phyloP scores from a whole-genome alignment of 305 asterid genomes.

The Fraxinus baroniana region DNA sequence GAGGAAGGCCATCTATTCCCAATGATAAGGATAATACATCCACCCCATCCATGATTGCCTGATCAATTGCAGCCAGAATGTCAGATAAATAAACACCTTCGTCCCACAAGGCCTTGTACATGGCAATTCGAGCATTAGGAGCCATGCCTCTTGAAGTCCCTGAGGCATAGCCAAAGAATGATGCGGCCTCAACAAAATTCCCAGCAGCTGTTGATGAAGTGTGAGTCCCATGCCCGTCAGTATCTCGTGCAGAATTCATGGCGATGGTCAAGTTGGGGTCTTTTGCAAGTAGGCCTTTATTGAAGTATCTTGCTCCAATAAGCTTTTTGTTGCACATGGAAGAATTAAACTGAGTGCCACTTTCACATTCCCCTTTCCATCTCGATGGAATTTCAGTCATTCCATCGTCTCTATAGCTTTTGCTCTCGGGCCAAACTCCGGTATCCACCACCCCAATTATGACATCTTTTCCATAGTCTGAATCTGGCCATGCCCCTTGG shows the following conservation, averaged over 20 bases:
- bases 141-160: conserved; percentile 72
- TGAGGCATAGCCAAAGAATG: conserved; percentile 64
- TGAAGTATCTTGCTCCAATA: conserved; percentile 76
- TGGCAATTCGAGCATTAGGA: conserved; percentile 62
- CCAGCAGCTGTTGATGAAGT: conserved; percentile 79
- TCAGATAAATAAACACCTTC: conserved; percentile 60
- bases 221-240: conserved; percentile 82
- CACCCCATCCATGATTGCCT: conserved; percentile 67
- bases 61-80: conserved; percentile 73
- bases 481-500: conserved; percentile 59
- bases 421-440: conserved; percentile 86
- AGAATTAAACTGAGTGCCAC: conserved; percentile 59
- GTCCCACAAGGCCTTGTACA: conserved; percentile 74
- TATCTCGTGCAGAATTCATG: conserved; percentile 72
- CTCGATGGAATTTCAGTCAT: conserved; percentile 49
- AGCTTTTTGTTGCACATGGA: conserved; percentile 71
- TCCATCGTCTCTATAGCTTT: conserved; percentile 56
- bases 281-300: conserved; percentile 58
- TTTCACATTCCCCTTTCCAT: conserved; percentile 73
- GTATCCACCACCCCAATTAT: conserved; percentile 72
- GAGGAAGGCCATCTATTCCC: conserved; percentile 37
- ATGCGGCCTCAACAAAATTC: conserved; percentile 42
- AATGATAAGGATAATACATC: conserved; percentile 70
- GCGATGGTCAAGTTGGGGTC: conserved; percentile 53
- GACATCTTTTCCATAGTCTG: conserved; percentile 60